These are phyloP conservation scores for Penicillium sp. DNA, from an alignment of 2,329 filamentous ascomycete genomes.

Conservation along the genomic window DNA sequence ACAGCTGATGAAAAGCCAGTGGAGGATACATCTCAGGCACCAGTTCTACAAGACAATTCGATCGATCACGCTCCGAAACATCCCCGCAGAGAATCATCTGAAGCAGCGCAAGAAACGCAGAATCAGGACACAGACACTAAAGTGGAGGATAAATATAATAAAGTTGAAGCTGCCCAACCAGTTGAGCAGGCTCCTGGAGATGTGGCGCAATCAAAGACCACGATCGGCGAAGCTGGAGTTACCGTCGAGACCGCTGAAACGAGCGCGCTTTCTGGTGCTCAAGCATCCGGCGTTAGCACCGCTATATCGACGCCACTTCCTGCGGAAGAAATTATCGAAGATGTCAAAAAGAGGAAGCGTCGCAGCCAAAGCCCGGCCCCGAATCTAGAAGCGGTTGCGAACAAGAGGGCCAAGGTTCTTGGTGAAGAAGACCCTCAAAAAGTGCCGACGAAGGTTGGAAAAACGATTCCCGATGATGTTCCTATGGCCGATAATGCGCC, in stretches of 20 bases:
- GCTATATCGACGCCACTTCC: slow-evolving; percentile 35
- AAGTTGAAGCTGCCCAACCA: slow-evolving; percentile 26
- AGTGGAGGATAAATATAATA: not conserved
- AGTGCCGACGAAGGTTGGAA: slow-evolving; percentile 36
- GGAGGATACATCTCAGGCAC: slow-evolving; percentile 1
- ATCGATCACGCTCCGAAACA: slow-evolving; percentile 10
- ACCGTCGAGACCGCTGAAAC: slow-evolving; percentile 23
- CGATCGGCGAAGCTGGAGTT: slow-evolving; percentile 24
- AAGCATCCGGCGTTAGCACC: slow-evolving; percentile 32
- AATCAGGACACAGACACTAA: not conserved
- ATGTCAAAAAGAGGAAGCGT: slow-evolving; percentile 69
- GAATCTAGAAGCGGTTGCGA: slow-evolving; percentile 57
- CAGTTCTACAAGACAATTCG: slow-evolving; percentile 8
- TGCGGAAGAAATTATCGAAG: slow-evolving; percentile 51
- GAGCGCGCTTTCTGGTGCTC: slow-evolving; percentile 24
- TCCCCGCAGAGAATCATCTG: slow-evolving; percentile 2
- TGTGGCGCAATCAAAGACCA: slow-evolving; percentile 16
- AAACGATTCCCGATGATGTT: slow-evolving; percentile 19
- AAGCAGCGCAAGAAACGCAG: not conserved
- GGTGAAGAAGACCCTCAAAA: slow-evolving; percentile 37
- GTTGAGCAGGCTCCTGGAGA: slow-evolving; percentile 31
- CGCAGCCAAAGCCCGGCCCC: slow-evolving; percentile 67
- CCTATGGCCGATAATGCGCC: slow-evolving; percentile 19
- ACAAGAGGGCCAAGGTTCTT: slow-evolving; percentile 61
- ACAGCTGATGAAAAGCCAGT: slow-evolving; percentile 18